Base-by-base conservation (phyloP, 345 rosid genomes). In the Eucalyptus camaldulensis region DNA sequence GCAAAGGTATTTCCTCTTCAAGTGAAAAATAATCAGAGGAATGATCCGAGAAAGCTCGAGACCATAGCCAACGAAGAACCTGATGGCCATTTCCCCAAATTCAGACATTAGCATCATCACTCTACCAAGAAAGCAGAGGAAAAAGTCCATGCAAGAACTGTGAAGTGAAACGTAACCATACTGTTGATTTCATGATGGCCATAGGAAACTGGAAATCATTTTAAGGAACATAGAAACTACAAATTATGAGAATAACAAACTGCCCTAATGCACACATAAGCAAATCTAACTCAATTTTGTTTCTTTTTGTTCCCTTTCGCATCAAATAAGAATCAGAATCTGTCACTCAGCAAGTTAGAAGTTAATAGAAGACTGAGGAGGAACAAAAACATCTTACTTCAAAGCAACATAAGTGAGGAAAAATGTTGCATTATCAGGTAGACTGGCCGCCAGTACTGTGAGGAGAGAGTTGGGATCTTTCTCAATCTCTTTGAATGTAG, bases 41-140 rank as follows among this genome's bases (percentile, higher is more conserved):
- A 96, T 90, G 27, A 97, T n/a, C 85, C 98, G 96, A 29, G 99
- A 96, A 86, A 96, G 94, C 96, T 96, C 97, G 3, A 97, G 97
- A 85, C 99, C 99, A 43, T 95, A 96, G 27, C 99, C 98, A 37
- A 95, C 93, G 49, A 97, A 96, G 92, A 96, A 97, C 93, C 99
- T 97, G 94, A 53, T 60, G 89, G 17, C 65, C 89, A 50, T 40
- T 76, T 72, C 47, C 47, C 85, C 29, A 40, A 76, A 17, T 37
- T 76, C 85, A 76, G 27, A 40, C 85, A 76, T 76, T 40, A 76
- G 85, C 47, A 76, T 22, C 45, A 33, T 72, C 81, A 33, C 45
- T 19, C 22, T 19, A 72, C 44, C 87, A 31, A 53, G 44, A 19
- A 88, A 67, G 49, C 80, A 60, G 54, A 44, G 49, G n/a, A 72